These are phyloP conservation scores for Myotisia sp. DNA, from an alignment of 2,329 filamentous ascomycete species.

Conservation along the genomic window DNA sequence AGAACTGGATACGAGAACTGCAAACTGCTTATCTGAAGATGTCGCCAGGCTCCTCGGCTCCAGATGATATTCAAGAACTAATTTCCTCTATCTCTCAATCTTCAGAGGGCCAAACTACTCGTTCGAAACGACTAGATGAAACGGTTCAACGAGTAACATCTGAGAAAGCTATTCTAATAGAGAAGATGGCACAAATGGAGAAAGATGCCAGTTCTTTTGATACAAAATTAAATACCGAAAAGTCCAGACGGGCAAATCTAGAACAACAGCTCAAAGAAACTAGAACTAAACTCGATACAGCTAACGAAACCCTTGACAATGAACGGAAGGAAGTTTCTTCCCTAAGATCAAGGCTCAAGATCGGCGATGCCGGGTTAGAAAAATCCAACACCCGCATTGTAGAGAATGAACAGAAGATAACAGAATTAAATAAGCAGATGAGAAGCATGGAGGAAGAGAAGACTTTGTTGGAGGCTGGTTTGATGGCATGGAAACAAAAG, in stretches of 20 bases:
- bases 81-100: constrained; percentile 46
- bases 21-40: constrained; percentile 47
- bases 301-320: constrained; percentile 44
- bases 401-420: constrained; percentile 59
- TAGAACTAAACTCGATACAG: constrained; percentile 32
- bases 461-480: constrained; percentile 61
- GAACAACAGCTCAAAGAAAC: constrained; percentile 40
- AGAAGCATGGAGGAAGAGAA: constrained; percentile 62
- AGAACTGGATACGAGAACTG: constrained; percentile 41
- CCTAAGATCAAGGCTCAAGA: constrained; percentile 57
- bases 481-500: constrained; percentile 54
- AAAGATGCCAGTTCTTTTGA: constrained; percentile 42
- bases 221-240: constrained; percentile 39
- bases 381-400: constrained; percentile 59
- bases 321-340: constrained; percentile 55
- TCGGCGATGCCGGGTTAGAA: constrained; percentile 73
- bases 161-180: constrained; percentile 48
- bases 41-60: constrained; percentile 38
- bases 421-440: constrained; percentile 53
- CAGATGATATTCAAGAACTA: constrained; percentile 44
- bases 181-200: constrained; percentile 42
- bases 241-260: constrained; percentile 39
- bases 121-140: constrained; percentile 45
- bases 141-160: constrained; percentile 46
- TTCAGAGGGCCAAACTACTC: constrained; percentile 46